A percentile compares a stretch with the other conserved stretches of the same genome.
Evolutionary conservation across 495 filamentous ascomycete genomes (phyloP).

Genomic region (Penicillium desertorum): DNA sequence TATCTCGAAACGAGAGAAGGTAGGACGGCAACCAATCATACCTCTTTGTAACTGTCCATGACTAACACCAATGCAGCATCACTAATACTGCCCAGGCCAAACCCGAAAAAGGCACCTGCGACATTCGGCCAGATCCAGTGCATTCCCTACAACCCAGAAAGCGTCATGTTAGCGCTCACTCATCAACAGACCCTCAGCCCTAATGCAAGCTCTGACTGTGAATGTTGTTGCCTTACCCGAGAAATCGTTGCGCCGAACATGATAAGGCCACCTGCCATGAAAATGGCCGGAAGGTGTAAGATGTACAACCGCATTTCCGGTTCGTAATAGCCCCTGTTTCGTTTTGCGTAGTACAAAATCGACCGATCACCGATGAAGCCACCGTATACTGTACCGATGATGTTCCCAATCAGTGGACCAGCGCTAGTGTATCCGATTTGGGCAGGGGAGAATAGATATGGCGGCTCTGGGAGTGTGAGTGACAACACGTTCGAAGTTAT

Average conservation of each 20-base stretch:
- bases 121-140: constrained; percentile 38
- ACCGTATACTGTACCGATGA: constrained; percentile 39
- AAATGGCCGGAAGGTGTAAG: constrained; percentile 32
- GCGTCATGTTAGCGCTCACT: background rate
- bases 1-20: background rate
- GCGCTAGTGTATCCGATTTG: constrained; percentile 43
- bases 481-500: constrained; percentile 34
- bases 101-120: constrained; percentile 36
- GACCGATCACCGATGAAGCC: constrained; percentile 43
- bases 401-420: constrained; percentile 42
- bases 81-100: constrained; percentile 36
- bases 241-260: constrained; percentile 39
- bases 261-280: constrained; percentile 32
- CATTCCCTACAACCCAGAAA: constrained; percentile 28
- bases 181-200: background rate
- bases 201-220: background rate
- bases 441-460: constrained; percentile 43
- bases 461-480: constrained; percentile 37
- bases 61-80: constrained; percentile 37
- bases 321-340: constrained; percentile 45
- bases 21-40: constrained; percentile 10
- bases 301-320: constrained; percentile 46
- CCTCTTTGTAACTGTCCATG: constrained; percentile 38
- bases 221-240: constrained; percentile 20
- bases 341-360: constrained; percentile 36